A percentile compares a stretch with the other conserved stretches of the same genome.
Conservation (phyloP, 495 filamentous ascomycete species). For the Talaromyces stipitatus region DNA sequence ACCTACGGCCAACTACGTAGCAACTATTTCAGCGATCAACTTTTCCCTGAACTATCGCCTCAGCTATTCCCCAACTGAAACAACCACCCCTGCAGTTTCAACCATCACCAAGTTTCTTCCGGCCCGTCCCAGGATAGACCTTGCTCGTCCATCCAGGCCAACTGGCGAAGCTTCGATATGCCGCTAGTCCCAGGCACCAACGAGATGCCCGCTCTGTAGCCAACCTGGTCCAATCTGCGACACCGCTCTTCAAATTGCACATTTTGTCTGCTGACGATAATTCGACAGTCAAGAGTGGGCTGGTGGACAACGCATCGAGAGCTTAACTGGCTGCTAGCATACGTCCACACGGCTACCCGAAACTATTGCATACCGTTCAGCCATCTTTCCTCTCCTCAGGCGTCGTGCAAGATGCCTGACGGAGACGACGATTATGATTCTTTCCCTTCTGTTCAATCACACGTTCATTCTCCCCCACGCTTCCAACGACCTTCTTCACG, state of each 20-base stretch:
- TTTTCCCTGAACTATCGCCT: too few species aligned
- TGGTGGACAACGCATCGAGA: constrained; percentile 37
- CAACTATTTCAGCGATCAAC: too few species aligned
- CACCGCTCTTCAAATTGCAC: constrained; percentile 1
- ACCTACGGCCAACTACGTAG: too few species aligned
- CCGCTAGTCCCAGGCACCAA: constrained; percentile 6
- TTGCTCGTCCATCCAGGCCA: background rate
- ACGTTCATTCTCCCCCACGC: constrained; percentile 3
- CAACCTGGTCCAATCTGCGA: constrained; percentile 6
- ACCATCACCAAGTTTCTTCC: too few species aligned
- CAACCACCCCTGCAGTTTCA: background rate
- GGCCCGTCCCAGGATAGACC: background rate
- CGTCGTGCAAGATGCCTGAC: constrained; percentile 44
- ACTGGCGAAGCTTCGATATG: constrained; percentile 8
- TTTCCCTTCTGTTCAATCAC: constrained; percentile 19
- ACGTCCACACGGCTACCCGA: constrained; percentile 4
- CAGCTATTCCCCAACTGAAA: background rate
- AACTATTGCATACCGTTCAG: constrained; percentile 1
- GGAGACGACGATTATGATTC: constrained; percentile 34
- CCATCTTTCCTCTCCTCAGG: constrained; percentile 18
- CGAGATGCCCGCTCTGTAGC: constrained; percentile 10
- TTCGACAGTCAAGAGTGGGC: background rate
- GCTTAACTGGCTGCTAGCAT: constrained; percentile 22
- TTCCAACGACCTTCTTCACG: constrained; percentile 21
- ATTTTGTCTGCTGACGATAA: background rate